Evolutionary conservation across 1,139 yeast genomes (phyloP).

Genomic region (Debaryomycetaceae sp.): DNA sequence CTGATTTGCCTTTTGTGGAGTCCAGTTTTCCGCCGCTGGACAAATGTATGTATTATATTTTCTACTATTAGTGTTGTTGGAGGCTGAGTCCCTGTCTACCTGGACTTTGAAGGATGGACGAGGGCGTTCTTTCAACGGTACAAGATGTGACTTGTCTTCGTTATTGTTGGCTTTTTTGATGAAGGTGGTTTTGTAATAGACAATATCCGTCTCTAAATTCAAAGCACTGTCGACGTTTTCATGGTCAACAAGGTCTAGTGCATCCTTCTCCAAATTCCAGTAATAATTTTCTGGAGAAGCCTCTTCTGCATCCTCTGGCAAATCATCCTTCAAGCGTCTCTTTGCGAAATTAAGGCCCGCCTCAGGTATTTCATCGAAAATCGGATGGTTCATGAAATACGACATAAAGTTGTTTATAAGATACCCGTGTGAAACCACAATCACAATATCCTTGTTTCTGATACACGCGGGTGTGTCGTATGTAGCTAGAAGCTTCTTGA

Average conservation of each 20-base stretch:
- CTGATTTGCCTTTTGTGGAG: conserved; percentile 23
- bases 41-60: conserved; percentile 26
- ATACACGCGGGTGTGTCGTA: conserved; percentile 39
- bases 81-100: conserved; percentile 7
- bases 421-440: conserved; percentile 45
- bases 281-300: conserved; percentile 17
- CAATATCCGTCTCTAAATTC: conserved; percentile 43
- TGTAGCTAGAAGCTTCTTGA: conserved; percentile 42
- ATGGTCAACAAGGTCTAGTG: conserved; percentile 27
- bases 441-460: conserved; percentile 34
- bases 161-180: conserved; percentile 29
- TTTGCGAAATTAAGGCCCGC: conserved; percentile 36
- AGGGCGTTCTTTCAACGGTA: conserved; percentile 17
- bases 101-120: conserved; percentile 28
- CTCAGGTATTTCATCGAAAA: conserved; percentile 47
- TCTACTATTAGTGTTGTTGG: conserved; percentile 11
- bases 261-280: conserved; percentile 37
- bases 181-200: conserved; percentile 46
- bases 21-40: conserved; percentile 42
- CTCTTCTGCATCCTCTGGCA: conserved; percentile 10
- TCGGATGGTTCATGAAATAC: conserved; percentile 44
- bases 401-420: conserved; percentile 39
- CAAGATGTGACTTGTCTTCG: conserved; percentile 7
- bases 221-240: conserved; percentile 30
- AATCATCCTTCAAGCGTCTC: conserved; percentile 14